Percentiles rank a stretch among this genome's conserved stretches.
These are phyloP conservation scores for Mucuna pruriens DNA, from an alignment of 306 rosid species.

Conservation along the genomic window DNA sequence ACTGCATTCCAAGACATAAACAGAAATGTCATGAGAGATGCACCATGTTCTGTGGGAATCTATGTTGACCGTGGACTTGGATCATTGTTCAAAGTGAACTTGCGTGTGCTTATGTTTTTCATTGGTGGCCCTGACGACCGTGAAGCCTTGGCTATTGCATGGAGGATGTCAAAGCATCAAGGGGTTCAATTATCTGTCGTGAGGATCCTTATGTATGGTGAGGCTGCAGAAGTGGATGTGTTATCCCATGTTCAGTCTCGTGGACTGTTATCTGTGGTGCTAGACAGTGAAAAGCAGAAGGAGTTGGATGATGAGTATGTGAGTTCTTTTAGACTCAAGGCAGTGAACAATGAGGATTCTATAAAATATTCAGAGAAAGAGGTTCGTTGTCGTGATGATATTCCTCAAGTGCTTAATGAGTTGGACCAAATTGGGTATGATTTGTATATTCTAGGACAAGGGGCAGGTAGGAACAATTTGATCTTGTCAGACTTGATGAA, in stretches of 20 bases:
- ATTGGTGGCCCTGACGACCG: constrained; percentile 64
- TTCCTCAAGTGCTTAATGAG: constrained; percentile 27
- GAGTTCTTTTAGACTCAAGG: constrained; percentile 39
- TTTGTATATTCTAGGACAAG: constrained; percentile 57
- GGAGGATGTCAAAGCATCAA: constrained; percentile 60
- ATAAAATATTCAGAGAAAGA: constrained; percentile 43
- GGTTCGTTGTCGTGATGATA: constrained; percentile 39
- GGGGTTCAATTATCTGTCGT: constrained; percentile 45
- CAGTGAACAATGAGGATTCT: constrained; percentile 32
- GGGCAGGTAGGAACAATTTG: constrained; percentile 29
- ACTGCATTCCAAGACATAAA: constrained; percentile 27
- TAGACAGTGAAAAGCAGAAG: constrained; percentile 35
- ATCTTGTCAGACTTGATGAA: constrained; percentile 29
- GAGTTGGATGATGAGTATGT: constrained; percentile 52
- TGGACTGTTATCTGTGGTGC: not conserved
- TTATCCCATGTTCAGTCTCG: not conserved
- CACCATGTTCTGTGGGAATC: constrained; percentile 50
- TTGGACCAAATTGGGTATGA: constrained; percentile 45
- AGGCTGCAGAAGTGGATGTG: constrained; percentile 29
- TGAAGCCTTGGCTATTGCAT: constrained; percentile 63
- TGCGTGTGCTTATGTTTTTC: constrained; percentile 35
- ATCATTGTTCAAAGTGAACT: constrained; percentile 15
- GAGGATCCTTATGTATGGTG: constrained; percentile 39
- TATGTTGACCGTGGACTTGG: constrained; percentile 47
- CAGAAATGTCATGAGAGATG: constrained; percentile 40